Evolutionary conservation across 2,329 filamentous ascomycete species (phyloP).

Genomic region (Phialocephala sp.): DNA sequence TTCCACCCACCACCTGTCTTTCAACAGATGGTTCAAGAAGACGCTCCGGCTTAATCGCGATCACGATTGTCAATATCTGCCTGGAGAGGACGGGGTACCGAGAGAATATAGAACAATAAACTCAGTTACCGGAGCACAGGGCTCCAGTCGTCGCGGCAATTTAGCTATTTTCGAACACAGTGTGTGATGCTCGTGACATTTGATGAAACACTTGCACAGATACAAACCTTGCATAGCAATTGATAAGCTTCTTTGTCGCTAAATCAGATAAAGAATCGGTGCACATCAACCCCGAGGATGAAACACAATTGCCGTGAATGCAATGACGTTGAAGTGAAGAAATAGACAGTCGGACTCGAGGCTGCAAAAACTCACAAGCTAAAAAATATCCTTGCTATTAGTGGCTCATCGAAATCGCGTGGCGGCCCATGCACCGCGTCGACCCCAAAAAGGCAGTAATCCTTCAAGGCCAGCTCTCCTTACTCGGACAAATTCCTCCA

Average conservation of each 20-base stretch:
- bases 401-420: conserved; percentile 8
- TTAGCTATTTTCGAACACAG: conserved; percentile 6
- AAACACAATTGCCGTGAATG: conserved; percentile 8
- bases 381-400: conserved; percentile 9
- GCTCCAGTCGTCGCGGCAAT: conserved; percentile 44
- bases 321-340: conserved; percentile 9
- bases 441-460: not conserved
- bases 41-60: conserved; percentile 99
- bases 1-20: conserved; percentile 84
- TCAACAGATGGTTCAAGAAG: conserved; percentile 82
- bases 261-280: not conserved
- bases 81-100: conserved; percentile 77
- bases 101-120: conserved; percentile 68
- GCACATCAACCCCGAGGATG: not conserved
- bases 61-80: conserved; percentile 74
- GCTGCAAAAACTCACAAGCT: not conserved
- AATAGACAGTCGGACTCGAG: not conserved
- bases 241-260: not conserved
- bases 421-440: conserved; percentile 15
- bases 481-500: conserved; percentile 18
- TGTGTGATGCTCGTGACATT: conserved; percentile 2
- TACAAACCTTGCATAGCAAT: not conserved
- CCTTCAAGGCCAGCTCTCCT: conserved; percentile 23
- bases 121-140: conserved; percentile 62
- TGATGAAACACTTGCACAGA: conserved; percentile 1